phyloP scores from a whole-genome alignment of 2,329 filamentous ascomycete genomes.

The Monosporascus ibericus region DNA sequence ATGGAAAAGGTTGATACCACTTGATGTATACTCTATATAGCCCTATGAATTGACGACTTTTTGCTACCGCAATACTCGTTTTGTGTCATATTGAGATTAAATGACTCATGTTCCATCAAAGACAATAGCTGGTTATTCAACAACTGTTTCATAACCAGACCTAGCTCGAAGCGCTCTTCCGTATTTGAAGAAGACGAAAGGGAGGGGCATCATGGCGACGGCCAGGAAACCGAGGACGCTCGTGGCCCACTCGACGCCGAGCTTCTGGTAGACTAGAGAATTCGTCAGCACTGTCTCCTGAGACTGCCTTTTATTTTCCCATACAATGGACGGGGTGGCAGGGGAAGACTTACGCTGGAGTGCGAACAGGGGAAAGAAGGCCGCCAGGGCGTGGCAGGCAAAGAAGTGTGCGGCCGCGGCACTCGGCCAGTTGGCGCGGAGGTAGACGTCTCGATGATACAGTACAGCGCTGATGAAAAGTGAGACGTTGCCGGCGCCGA shows the following conservation, averaged over 20 bases:
- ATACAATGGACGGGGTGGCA: neutral
- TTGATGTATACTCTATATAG: neutral
- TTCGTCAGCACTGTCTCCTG: neutral
- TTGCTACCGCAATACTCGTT: neutral
- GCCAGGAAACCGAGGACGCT: constrained; percentile 43
- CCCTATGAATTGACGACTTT: neutral
- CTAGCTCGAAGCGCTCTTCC: constrained; percentile 35
- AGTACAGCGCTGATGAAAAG: constrained; percentile 43
- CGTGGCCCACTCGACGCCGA: constrained; percentile 41
- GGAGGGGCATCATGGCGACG: constrained; percentile 41
- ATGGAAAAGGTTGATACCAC: neutral
- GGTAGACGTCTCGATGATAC: constrained; percentile 47
- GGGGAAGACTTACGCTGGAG: constrained; percentile 41
- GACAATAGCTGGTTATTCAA: constrained; percentile 9
- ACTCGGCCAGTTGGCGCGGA: constrained; percentile 48
- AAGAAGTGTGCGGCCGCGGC: constrained; percentile 55
- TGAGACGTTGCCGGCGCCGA: constrained; percentile 55
- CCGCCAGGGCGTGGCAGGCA: constrained; percentile 48
- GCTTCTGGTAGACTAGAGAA: constrained; percentile 33
- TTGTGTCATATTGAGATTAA: neutral
- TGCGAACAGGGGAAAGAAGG: constrained; percentile 55
- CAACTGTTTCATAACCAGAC: constrained; percentile 33
- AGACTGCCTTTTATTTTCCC: neutral
- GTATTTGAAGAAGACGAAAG: constrained; percentile 46
- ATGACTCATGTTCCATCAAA: neutral